Base-by-base conservation (phyloP, 139 green algal species). In the Auxenochlorella pyrenoidosa region DNA sequence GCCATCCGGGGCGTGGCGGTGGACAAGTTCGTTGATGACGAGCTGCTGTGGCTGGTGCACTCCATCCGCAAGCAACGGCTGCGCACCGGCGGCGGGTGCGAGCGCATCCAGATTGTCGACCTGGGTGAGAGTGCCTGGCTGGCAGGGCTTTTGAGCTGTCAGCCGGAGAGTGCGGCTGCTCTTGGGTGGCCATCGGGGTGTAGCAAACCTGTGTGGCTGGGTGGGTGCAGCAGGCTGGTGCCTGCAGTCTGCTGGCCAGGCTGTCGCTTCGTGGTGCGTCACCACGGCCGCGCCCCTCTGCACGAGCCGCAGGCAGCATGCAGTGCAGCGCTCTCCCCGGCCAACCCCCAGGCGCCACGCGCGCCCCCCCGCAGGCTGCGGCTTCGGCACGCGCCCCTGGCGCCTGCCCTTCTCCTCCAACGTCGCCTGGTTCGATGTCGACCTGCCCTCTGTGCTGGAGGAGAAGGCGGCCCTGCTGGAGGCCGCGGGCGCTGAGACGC, bases 41-140 rank as follows among this genome's bases (percentile, higher is more conserved):
- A 84, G 36, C 58, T 84, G 58, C 34, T 84, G 21, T 36, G 36
- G 34, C 26, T 73, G 79, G 79, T 84, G 79, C 79, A 84, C 54
- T 40, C 54, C 5, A 51, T 71, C 34, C 58, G 79, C 36, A 54
- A 51, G 58, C 58, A 47, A 21, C 12, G 18, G 79, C 32, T 36
- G 76, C 76, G 51, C 47, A 19, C 43, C 28, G 30, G 19, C 32
- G 19, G 47, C 76, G 34, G 32, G 32, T 43, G 47, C 36, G 28
- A 34, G 54, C 22, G 8, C 15, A 38, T 84, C 36, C 79, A 72
- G 36, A 34, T 72, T 10, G 54, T 71, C 16, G 79, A 84, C 26
- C 36, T 84, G 4, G 79, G 79, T 47, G n/a, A 51, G 77, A 6
- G 47, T 32, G 21, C 18, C 2, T 30, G 43, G 44, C 43, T 6